phyloP scores from a whole-genome alignment of 176 grass and related monocot species.

The Avena atlantica region DNA sequence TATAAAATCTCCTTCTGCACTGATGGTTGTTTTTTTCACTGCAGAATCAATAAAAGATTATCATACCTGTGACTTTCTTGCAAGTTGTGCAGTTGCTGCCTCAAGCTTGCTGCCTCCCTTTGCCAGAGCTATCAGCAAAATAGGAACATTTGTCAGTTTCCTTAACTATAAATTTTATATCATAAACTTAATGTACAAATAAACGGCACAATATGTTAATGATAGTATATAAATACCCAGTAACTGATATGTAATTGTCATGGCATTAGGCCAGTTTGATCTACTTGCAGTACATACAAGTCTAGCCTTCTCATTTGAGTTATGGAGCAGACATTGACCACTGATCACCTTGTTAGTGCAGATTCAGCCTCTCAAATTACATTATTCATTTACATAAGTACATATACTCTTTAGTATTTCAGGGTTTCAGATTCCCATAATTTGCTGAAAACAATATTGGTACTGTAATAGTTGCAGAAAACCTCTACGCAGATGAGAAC shows the following conservation, averaged over 20 bases:
- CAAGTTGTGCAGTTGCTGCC: slow-evolving; percentile 81
- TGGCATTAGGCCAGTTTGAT: neutral
- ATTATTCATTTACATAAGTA: neutral
- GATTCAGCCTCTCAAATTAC: neutral
- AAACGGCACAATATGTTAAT: neutral
- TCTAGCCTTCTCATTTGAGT: slow-evolving; percentile 20
- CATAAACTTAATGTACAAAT: slow-evolving; percentile 19
- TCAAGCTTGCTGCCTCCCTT: slow-evolving; percentile 78
- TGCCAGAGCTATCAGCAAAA: slow-evolving; percentile 65
- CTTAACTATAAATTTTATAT: neutral
- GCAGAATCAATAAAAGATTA: slow-evolving; percentile 50
- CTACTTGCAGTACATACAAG: neutral
- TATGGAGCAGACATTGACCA: neutral
- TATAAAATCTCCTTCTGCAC: neutral
- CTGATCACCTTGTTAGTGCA: neutral
- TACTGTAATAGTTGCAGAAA: neutral
- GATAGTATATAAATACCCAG: slow-evolving; percentile 19
- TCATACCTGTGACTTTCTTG: slow-evolving; percentile 78
- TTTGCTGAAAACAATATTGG: neutral
- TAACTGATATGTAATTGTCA: neutral
- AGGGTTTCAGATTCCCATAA: neutral
- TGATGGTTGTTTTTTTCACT: slow-evolving; percentile 38
- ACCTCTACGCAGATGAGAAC: neutral
- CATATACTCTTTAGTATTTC: neutral
- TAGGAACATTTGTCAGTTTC: slow-evolving; percentile 35